These are phyloP conservation scores for Psidium friedrichsthalianum DNA, from an alignment of 345 rosid species.

Conservation along the genomic window DNA sequence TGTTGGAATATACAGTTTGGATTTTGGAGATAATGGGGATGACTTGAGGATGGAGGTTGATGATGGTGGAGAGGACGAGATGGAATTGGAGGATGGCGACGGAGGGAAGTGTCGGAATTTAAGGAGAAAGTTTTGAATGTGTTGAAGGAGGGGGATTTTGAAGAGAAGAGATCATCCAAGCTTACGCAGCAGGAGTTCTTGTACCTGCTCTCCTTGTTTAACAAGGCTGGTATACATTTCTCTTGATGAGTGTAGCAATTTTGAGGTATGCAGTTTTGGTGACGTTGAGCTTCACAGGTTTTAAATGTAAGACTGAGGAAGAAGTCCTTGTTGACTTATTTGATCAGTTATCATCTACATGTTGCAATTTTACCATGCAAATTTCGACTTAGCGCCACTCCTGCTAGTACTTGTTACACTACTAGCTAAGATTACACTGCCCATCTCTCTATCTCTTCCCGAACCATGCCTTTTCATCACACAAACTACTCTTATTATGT, in stretches of 20 bases:
- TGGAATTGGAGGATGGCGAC: slow-evolving; percentile 26
- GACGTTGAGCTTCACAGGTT: neutral
- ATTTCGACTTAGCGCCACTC: neutral
- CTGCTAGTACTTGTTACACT: neutral
- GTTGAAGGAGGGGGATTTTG: slow-evolving; percentile 57
- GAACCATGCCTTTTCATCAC: neutral
- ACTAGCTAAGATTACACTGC: neutral
- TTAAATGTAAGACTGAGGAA: neutral
- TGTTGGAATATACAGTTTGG: slow-evolving; percentile 10
- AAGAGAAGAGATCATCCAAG: slow-evolving; percentile 47
- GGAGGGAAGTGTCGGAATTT: slow-evolving; percentile 46
- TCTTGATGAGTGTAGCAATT: neutral
- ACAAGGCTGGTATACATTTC: slow-evolving; percentile 79
- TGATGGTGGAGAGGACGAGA: slow-evolving; percentile 27
- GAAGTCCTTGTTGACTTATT: neutral
- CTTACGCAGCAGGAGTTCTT: slow-evolving; percentile 68
- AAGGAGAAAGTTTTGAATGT: slow-evolving; percentile 54
- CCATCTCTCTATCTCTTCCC: neutral
- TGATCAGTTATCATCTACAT: neutral
- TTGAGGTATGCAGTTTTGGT: neutral
- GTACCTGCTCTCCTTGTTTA: slow-evolving; percentile 69
- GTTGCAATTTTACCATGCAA: neutral
- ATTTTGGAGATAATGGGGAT: slow-evolving; percentile 20
- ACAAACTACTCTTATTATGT: neutral
- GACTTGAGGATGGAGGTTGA: slow-evolving; percentile 43